phyloP scores from a whole-genome alignment of 768 basidiomycete genomes.

The Mycena kentingensis region DNA sequence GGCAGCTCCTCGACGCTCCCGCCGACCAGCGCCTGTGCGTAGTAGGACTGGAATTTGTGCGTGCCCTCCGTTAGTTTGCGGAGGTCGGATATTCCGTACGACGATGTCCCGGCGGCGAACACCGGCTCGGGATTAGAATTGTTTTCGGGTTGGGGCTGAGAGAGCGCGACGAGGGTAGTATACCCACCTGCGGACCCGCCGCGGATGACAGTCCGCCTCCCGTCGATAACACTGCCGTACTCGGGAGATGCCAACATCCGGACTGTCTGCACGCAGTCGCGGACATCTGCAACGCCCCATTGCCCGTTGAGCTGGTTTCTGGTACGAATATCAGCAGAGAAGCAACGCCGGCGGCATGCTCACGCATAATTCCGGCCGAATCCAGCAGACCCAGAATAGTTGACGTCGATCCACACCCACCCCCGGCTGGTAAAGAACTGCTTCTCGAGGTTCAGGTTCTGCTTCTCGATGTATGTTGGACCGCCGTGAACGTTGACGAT shows the following conservation, averaged over 20 bases:
- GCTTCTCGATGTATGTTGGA: conserved; percentile 44
- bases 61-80: conserved; percentile 49
- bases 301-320: conserved; percentile 45
- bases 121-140: conserved; percentile 26
- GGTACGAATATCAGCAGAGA: neutral
- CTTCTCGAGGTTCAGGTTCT: conserved; percentile 42
- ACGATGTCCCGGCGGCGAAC: conserved; percentile 51
- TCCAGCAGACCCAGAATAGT: conserved; percentile 60
- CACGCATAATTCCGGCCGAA: conserved; percentile 55
- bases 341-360: neutral
- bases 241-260: conserved; percentile 37
- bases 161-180: conserved; percentile 46
- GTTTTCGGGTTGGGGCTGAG: conserved; percentile 25
- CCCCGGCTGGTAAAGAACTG: conserved; percentile 56
- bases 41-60: conserved; percentile 57
- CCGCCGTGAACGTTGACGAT: conserved; percentile 58
- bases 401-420: conserved; percentile 60
- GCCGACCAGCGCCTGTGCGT: conserved; percentile 52
- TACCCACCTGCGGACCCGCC: conserved; percentile 62
- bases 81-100: conserved; percentile 58
- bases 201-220: conserved; percentile 51
- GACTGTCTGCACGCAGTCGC: conserved; percentile 50
- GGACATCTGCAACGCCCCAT: conserved; percentile 64
- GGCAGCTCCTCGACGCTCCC: conserved; percentile 50
- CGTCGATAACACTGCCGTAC: conserved; percentile 46